phyloP scores from a whole-genome alignment of 2,329 filamentous ascomycete genomes.

The Xylariaceae sp. region DNA sequence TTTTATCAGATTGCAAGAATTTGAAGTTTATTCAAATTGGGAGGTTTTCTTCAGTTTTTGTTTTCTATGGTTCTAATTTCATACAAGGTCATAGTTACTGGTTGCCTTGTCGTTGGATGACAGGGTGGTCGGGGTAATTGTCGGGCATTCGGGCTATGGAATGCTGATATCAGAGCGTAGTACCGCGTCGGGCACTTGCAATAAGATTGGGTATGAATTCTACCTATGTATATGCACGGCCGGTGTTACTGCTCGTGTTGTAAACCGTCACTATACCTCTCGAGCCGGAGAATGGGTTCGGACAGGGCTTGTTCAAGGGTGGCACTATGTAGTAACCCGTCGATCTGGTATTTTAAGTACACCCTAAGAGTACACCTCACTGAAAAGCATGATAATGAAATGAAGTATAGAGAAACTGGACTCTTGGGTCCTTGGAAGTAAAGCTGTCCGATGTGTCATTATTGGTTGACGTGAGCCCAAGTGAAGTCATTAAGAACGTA shows the following conservation, averaged over 20 bases:
- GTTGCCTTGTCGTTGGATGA: conserved; percentile 7
- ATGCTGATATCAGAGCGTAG: conserved; percentile 28
- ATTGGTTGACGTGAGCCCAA: too few species aligned
- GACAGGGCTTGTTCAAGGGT: conserved; percentile 25
- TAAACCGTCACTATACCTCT: conserved; percentile 18
- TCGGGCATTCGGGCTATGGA: conserved; percentile 14
- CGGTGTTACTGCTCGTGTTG: conserved; percentile 9
- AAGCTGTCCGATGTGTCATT: too few species aligned
- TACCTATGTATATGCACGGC: conserved; percentile 8
- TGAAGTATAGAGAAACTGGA: background rate
- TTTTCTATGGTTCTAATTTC: too few species aligned
- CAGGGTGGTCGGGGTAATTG: conserved; percentile 6
- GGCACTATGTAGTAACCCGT: conserved; percentile 25
- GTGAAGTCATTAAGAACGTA: too few species aligned
- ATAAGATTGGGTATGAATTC: conserved; percentile 15
- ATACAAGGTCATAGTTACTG: too few species aligned
- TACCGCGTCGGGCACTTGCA: conserved; percentile 23
- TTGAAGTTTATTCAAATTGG: too few species aligned
- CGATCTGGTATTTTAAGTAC: too few species aligned
- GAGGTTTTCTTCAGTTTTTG: too few species aligned
- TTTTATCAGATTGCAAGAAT: too few species aligned
- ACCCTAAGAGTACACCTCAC: too few species aligned
- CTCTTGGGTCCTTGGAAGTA: too few species aligned
- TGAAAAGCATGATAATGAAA: conserved; percentile 10
- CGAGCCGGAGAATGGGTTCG: conserved; percentile 24